A percentile compares a stretch with the other conserved stretches of the same genome.
Evolutionary conservation across 139 green algal genomes (phyloP).

Genomic region (Ulvella scutata): DNA sequence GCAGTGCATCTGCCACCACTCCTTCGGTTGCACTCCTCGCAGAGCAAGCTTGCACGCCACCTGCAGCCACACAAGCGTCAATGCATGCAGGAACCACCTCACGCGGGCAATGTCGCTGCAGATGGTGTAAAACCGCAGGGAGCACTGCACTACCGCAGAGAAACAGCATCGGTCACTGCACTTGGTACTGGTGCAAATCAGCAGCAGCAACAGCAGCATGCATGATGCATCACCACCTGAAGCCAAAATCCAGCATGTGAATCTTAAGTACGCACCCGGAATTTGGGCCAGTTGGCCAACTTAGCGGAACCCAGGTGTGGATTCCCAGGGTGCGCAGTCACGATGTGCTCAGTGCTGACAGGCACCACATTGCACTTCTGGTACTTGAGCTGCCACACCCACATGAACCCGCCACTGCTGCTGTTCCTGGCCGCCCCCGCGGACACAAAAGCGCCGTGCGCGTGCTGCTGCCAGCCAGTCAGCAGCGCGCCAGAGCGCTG

Average conservation of each 20-base stretch:
- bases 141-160: not conserved
- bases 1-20: slow-evolving; percentile 23
- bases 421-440: not conserved
- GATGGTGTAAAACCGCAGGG: not conserved
- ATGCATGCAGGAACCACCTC: not conserved
- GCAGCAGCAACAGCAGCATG: not conserved
- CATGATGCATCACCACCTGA: not conserved
- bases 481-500: not conserved
- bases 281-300: not conserved
- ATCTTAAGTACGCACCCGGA: not conserved
- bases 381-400: slow-evolving; percentile 3
- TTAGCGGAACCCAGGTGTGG: no score
- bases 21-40: not conserved
- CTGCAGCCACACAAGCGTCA: not conserved
- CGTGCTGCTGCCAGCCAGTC: no score
- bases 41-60: not conserved
- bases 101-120: not conserved
- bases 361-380: not conserved
- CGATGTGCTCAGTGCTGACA: not conserved
- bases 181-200: not conserved
- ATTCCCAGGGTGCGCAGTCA: no score
- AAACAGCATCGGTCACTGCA: not conserved
- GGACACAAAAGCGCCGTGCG: no score
- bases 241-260: not conserved
- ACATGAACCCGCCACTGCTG: not conserved